A percentile compares a stretch with the other conserved stretches of the same genome.
phyloP scores from a whole-genome alignment of 768 basidiomycete species.

The Kwoniella europaea region DNA sequence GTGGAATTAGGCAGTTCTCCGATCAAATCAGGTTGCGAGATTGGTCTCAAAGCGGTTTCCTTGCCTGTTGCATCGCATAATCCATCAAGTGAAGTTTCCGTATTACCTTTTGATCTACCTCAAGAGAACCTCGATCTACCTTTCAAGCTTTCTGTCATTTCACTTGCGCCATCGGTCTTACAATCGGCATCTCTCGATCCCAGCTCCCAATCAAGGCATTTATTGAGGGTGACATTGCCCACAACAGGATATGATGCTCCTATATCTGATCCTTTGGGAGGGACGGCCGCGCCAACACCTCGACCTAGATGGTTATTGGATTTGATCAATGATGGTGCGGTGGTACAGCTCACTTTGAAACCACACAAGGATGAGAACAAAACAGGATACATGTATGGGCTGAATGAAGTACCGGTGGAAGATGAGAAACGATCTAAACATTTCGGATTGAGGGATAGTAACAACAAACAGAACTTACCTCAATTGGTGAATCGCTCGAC shows the following conservation, averaged over 20 bases:
- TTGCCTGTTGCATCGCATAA: conserved; percentile 63
- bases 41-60: conserved; percentile 58
- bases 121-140: conserved; percentile 39
- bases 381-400: conserved; percentile 33
- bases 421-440: conserved; percentile 52
- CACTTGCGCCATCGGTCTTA: conserved; percentile 79
- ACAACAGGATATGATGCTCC: conserved; percentile 79
- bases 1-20: conserved; percentile 35
- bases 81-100: conserved; percentile 28
- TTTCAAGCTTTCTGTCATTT: conserved; percentile 66
- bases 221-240: conserved; percentile 77
- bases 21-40: conserved; percentile 58
- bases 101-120: conserved; percentile 39
- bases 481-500: conserved; percentile 33
- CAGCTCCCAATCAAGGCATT: conserved; percentile 67
- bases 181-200: conserved; percentile 66
- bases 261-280: conserved; percentile 77
- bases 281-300: conserved; percentile 57
- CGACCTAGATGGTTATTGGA: conserved; percentile 73
- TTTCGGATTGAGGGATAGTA: conserved; percentile 16
- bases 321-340: conserved; percentile 64
- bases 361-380: conserved; percentile 1
- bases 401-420: conserved; percentile 57
- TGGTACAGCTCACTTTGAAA: conserved; percentile 66
- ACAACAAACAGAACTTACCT: conserved; percentile 29